A percentile compares a stretch with the other conserved stretches of the same genome.
Conservation (phyloP, 208 protist genomes). For the Trypanosoma theileri region DNA sequence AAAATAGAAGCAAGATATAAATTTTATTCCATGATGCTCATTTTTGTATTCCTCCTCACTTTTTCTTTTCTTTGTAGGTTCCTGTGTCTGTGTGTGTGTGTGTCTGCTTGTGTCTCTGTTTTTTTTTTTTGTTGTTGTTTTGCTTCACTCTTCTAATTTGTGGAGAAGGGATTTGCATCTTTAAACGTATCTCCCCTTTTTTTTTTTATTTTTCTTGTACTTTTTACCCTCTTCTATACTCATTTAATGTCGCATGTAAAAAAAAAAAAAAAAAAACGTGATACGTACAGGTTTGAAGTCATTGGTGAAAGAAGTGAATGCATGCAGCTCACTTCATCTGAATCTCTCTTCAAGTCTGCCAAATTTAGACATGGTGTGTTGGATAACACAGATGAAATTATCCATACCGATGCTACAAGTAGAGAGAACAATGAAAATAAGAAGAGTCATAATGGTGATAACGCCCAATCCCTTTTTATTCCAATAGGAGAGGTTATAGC, state of each 20-base stretch:
- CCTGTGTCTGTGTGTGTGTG: not conserved
- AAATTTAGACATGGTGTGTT: conserved; percentile 22
- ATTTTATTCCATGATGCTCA: too few relatives aligned
- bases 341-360: conserved; percentile 15
- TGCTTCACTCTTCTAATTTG: not conserved
- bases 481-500: not conserved
- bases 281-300: not conserved
- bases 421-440: not conserved
- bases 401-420: not conserved
- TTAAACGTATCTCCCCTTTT: too few relatives aligned
- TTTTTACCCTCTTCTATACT: too few relatives aligned
- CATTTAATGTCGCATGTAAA: too few relatives aligned
- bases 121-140: not conserved
- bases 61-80: conserved; percentile 11
- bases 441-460: not conserved
- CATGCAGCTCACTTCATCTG: not conserved
- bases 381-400: not conserved
- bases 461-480: not conserved
- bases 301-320: not conserved
- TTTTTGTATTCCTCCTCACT: not conserved
- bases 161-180: not conserved
- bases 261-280: too few relatives aligned
- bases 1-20: too few relatives aligned
- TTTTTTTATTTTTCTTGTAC: too few relatives aligned
- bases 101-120: not conserved